Percentiles rank a stretch among this genome's conserved stretches.
Conservation (phyloP, 2,329 filamentous ascomycete species). For the Venturia oleaginea region DNA sequence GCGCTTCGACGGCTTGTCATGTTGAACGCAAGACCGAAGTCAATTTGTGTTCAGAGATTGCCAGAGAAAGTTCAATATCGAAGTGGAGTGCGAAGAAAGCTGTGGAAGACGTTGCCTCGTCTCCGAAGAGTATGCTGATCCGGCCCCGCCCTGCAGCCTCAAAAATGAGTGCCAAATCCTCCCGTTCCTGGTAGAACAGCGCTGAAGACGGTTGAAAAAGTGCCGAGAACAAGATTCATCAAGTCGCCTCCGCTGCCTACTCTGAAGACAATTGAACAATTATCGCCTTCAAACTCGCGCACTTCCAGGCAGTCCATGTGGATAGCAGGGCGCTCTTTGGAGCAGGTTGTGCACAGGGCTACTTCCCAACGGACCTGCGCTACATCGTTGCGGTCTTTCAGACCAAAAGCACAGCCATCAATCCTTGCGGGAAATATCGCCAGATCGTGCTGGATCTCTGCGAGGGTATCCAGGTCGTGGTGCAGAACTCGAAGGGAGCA, state of each 20-base stretch:
- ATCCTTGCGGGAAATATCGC: background rate
- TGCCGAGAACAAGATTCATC: background rate
- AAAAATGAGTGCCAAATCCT: background rate
- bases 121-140: background rate
- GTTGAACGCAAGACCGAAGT: background rate
- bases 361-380: background rate
- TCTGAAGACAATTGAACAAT: background rate
- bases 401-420: background rate
- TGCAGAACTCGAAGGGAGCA: background rate
- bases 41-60: background rate
- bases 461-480: slow-evolving; percentile 6
- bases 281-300: background rate
- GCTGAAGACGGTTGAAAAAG: background rate
- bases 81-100: background rate
- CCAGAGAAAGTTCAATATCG: background rate
- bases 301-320: background rate
- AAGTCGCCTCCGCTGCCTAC: background rate
- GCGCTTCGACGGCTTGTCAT: background rate
- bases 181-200: background rate
- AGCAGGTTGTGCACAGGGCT: background rate
- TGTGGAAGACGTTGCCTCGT: background rate
- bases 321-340: background rate
- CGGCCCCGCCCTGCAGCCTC: background rate
- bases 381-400: slow-evolving; percentile 1
- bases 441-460: slow-evolving; percentile 4